Evolutionary conservation across 176 grass and related monocot species (phyloP).

Genomic region (Pharus latifolius): DNA sequence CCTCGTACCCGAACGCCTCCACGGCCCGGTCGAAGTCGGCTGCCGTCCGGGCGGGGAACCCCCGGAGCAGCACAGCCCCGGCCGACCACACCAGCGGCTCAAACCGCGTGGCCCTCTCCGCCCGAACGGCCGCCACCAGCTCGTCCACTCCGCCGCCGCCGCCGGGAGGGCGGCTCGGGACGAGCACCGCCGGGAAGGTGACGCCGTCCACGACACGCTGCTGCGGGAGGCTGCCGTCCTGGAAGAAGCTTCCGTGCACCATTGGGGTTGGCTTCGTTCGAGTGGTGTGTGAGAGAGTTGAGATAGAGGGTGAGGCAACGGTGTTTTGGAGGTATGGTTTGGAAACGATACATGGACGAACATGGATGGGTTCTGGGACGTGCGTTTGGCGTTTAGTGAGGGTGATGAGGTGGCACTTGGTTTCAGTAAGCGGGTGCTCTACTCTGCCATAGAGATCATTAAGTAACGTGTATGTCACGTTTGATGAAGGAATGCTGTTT

Average conservation of each 20-base stretch:
- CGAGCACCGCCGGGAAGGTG: slow-evolving; percentile 65
- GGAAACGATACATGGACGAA: slow-evolving; percentile 33
- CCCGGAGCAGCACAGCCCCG: slow-evolving; percentile 69
- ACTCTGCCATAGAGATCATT: too few relatives aligned
- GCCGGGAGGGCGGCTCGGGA: background rate
- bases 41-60: slow-evolving; percentile 42
- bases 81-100: slow-evolving; percentile 58
- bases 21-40: slow-evolving; percentile 68
- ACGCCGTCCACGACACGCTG: slow-evolving; percentile 57
- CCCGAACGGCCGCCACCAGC: slow-evolving; percentile 37
- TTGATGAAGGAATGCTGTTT: too few relatives aligned
- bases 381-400: too few relatives aligned
- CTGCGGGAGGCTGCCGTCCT: slow-evolving; percentile 34
- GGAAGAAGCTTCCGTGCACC: slow-evolving; percentile 36
- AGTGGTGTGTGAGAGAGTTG: background rate
- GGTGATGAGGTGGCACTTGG: too few relatives aligned
- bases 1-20: slow-evolving; percentile 71
- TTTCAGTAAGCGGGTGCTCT: too few relatives aligned
- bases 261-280: background rate
- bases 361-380: slow-evolving; percentile 27
- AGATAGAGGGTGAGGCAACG: background rate
- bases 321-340: background rate
- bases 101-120: slow-evolving; percentile 32
- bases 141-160: background rate
- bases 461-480: too few relatives aligned